Conservation (phyloP, 2,329 filamentous ascomycete species). For the Diaporthe caulivora region DNA sequence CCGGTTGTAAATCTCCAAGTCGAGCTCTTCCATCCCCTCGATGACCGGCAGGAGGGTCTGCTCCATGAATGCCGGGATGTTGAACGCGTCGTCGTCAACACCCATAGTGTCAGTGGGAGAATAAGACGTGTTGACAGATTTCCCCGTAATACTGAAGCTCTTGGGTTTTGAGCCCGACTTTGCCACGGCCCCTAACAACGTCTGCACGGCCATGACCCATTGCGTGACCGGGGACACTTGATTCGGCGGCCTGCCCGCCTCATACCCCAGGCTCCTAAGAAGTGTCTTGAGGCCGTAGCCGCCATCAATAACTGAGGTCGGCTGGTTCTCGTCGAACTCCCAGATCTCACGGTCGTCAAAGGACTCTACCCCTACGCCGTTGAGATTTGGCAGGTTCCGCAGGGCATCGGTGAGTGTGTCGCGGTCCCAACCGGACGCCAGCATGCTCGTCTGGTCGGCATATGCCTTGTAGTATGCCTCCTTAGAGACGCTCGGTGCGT, state of each 20-base stretch:
- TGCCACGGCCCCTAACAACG: not conserved
- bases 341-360: slow-evolving; percentile 21
- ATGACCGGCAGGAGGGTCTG: slow-evolving; percentile 13
- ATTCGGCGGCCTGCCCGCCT: not conserved
- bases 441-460: slow-evolving; percentile 22
- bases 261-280: not conserved
- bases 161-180: not conserved
- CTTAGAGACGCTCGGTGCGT: not conserved
- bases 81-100: slow-evolving; percentile 16
- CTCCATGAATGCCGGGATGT: not conserved
- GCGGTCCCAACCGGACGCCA: slow-evolving; percentile 26
- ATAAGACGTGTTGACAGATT: not conserved
- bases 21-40: slow-evolving; percentile 23
- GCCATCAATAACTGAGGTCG: not conserved
- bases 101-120: not conserved
- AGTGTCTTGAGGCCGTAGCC: slow-evolving; percentile 26
- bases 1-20: slow-evolving; percentile 1
- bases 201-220: slow-evolving; percentile 12
- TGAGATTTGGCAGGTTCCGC: slow-evolving; percentile 6
- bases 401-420: slow-evolving; percentile 1
- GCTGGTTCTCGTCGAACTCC: not conserved
- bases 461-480: slow-evolving; percentile 3
- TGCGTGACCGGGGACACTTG: not conserved
- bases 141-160: not conserved
- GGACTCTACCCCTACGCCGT: not conserved